These are phyloP conservation scores for Actinomortierella ambigua DNA, from an alignment of 371 early-diverging fungal species.

Conservation along the genomic window DNA sequence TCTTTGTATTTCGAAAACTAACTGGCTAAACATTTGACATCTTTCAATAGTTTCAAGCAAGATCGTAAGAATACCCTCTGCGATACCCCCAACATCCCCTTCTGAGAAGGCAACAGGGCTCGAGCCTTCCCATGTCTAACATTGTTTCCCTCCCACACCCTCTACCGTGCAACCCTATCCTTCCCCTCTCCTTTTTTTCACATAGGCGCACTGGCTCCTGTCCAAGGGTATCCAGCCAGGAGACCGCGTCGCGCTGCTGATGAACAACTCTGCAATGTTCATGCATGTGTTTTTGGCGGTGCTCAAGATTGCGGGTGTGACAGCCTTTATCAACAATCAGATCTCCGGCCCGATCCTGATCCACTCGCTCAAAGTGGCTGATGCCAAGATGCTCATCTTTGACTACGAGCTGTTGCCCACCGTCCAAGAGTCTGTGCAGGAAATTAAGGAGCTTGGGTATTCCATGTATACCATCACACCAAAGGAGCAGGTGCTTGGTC, in stretches of 20 bases:
- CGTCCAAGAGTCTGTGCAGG: conserved; percentile 17
- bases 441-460: conserved; percentile 28
- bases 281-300: conserved; percentile 28
- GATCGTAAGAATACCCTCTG: too few relatives aligned
- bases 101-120: too few relatives aligned
- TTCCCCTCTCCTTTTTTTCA: not conserved
- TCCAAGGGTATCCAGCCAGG: conserved; percentile 21
- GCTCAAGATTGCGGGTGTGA: conserved; percentile 29
- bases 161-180: not conserved
- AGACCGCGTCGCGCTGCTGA: conserved; percentile 40
- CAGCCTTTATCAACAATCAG: conserved; percentile 41
- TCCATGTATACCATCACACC: conserved; percentile 26
- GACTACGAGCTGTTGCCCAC: conserved; percentile 21
- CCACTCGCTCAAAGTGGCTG: conserved; percentile 30
- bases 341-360: conserved; percentile 22
- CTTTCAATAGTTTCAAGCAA: too few relatives aligned
- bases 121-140: too few relatives aligned
- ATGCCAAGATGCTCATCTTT: conserved; percentile 31
- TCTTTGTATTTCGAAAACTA: too few relatives aligned
- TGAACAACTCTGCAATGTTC: conserved; percentile 33
- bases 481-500: conserved; percentile 22
- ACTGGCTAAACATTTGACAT: too few relatives aligned
- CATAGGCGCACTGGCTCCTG: conserved; percentile 37
- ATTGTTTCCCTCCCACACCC: not conserved
- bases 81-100: too few relatives aligned